A percentile compares a stretch with the other conserved stretches of the same genome.
These are phyloP conservation scores for Ophiostoma pallidulum DNA, from an alignment of 2,329 filamentous ascomycete genomes.

Conservation along the genomic window DNA sequence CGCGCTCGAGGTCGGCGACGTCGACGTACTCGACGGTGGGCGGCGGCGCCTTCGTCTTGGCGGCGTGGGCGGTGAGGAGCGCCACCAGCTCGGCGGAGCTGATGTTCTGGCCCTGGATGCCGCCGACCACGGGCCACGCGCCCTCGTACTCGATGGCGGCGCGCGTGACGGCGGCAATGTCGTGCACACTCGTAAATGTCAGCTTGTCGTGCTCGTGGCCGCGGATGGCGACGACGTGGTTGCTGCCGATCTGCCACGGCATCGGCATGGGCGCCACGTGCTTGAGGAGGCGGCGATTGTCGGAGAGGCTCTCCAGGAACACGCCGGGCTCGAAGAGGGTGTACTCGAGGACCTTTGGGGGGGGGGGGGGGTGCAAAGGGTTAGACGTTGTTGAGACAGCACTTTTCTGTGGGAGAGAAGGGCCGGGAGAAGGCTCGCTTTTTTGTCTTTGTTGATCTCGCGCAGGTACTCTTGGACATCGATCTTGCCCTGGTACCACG, in stretches of 20 bases:
- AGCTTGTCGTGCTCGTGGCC: conserved; percentile 32
- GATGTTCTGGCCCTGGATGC: conserved; percentile 31
- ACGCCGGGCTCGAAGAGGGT: conserved; percentile 4
- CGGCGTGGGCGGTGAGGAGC: conserved; percentile 24
- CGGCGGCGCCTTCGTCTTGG: background rate
- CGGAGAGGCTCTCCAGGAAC: conserved; percentile 41
- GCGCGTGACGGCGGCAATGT: conserved; percentile 31
- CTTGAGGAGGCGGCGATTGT: conserved; percentile 36
- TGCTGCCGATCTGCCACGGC: conserved; percentile 30
- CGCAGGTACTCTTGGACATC: conserved; percentile 39
- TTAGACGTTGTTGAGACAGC: background rate
- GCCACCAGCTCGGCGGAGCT: conserved; percentile 28
- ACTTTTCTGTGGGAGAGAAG: conserved; percentile 27
- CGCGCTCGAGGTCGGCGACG: conserved; percentile 37
- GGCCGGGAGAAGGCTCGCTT: too few relatives aligned
- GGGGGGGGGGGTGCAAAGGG: too few relatives aligned
- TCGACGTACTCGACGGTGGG: conserved; percentile 36
- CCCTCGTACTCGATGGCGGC: conserved; percentile 34
- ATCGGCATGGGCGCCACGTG: conserved; percentile 32
- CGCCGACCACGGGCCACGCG: conserved; percentile 33
- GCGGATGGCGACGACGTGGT: conserved; percentile 33
- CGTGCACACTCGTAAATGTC: conserved; percentile 34
- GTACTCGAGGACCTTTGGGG: conserved; percentile 46
- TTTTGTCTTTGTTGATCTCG: conserved; percentile 38
- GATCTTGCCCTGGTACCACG: conserved; percentile 44